Conservation (phyloP, 192 early-diverging fungal species). For the Gigaspora rosea region DNA sequence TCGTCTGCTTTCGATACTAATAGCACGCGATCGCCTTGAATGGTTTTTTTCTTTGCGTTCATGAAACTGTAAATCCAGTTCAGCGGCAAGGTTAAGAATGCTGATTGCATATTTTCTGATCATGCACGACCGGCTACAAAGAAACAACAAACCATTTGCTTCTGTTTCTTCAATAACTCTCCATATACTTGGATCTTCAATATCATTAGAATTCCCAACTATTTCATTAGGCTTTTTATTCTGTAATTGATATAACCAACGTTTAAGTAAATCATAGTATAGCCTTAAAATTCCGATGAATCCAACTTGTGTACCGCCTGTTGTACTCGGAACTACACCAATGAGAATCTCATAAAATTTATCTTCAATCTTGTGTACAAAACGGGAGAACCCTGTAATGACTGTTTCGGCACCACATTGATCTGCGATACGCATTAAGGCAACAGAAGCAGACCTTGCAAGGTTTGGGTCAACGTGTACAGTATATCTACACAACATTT, state of each 20-base stretch:
- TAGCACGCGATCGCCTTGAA: neutral
- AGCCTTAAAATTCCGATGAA: slow-evolving; percentile 62
- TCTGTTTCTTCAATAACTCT: slow-evolving; percentile 70
- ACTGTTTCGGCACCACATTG: slow-evolving; percentile 58
- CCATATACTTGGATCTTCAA: slow-evolving; percentile 37
- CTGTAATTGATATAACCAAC: slow-evolving; percentile 51
- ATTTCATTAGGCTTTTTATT: slow-evolving; percentile 36
- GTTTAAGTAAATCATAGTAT: slow-evolving; percentile 64
- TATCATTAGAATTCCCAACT: slow-evolving; percentile 2
- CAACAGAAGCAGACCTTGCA: slow-evolving; percentile 62
- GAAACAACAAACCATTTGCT: slow-evolving; percentile 69
- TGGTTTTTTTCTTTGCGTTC: slow-evolving; percentile 25
- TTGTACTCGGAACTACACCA: neutral
- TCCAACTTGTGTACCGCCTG: slow-evolving; percentile 26
- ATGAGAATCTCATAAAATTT: slow-evolving; percentile 47
- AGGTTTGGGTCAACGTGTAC: slow-evolving; percentile 87
- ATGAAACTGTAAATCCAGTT: slow-evolving; percentile 51
- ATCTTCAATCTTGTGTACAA: slow-evolving; percentile 59
- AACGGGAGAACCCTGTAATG: slow-evolving; percentile 52
- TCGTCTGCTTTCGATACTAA: slow-evolving; percentile 33
- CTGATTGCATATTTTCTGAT: slow-evolving; percentile 65
- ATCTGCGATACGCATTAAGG: slow-evolving; percentile 65
- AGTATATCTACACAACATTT: slow-evolving; percentile 78
- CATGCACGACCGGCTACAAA: slow-evolving; percentile 57
- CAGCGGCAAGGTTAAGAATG: slow-evolving; percentile 55